Evolutionary conservation across 768 basidiomycete genomes (phyloP).

Genomic region (Termitomyces sp.): DNA sequence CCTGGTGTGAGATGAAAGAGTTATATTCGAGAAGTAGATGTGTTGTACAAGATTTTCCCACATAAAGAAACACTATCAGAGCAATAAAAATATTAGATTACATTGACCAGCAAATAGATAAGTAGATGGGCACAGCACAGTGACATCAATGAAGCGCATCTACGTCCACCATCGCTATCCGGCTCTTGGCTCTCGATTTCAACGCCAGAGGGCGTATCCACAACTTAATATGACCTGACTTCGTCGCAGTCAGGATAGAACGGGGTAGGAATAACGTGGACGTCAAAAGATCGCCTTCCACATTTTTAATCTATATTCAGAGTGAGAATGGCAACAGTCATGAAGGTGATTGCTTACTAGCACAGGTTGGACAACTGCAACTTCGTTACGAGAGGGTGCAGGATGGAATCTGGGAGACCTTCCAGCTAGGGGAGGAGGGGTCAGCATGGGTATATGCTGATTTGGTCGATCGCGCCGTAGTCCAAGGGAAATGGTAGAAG

Average conservation of each 20-base stretch:
- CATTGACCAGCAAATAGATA: neutral
- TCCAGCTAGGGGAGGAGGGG: conserved; percentile 33
- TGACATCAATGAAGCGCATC: conserved; percentile 9
- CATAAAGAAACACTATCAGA: neutral
- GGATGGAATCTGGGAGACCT: conserved; percentile 66
- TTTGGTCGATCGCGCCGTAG: conserved; percentile 62
- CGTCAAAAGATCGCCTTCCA: conserved; percentile 78
- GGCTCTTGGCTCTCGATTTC: conserved; percentile 25
- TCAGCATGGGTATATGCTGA: conserved; percentile 46
- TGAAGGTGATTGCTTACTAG: conserved; percentile 47
- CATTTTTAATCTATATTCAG: conserved; percentile 62
- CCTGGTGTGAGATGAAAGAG: no score
- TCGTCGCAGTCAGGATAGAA: conserved; percentile 75
- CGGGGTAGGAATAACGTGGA: conserved; percentile 75
- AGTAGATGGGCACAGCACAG: neutral
- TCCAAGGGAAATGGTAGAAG: conserved; percentile 73
- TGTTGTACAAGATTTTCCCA: neutral
- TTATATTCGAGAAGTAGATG: no score
- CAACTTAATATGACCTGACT: conserved; percentile 72
- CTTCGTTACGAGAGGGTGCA: conserved; percentile 87
- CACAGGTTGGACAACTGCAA: conserved; percentile 88
- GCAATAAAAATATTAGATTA: conserved; percentile 4
- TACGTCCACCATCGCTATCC: conserved; percentile 6
- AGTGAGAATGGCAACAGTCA: neutral
- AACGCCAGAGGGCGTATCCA: conserved; percentile 77